Evolutionary conservation across 148 eudicot species (phyloP), one percentile per base, ranked within the genome.

Genomic region (Vaccinium vitisidaea): DNA sequence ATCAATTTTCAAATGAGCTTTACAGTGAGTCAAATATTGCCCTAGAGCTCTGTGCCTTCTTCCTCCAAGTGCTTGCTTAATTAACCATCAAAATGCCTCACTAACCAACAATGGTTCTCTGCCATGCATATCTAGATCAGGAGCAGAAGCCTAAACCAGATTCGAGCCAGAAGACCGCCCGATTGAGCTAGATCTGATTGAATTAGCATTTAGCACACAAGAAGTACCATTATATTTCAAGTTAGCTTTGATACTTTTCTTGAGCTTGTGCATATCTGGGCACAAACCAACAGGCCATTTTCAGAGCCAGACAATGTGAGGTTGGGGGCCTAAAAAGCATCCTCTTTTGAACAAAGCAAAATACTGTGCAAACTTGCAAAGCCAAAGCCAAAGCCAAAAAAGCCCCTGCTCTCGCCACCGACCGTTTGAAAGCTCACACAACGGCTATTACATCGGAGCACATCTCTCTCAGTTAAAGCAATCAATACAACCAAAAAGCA

Each of bases 371-470:
- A 27, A 27, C 30, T 27, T 27, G 30, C 30, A 27, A 27, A 27
- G 30, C 30, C 30, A 27, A 69, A 12, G 39, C 39, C 12, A 69
- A 69, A 27, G 74, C 73, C 36, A 11, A 27, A 54, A 69, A 69
- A 36, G 39, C 74, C 6, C 14, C 74, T 69, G 14, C 4, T 75
- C 52, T 10, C 79, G 21, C 30, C 55, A 75, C 53, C 16, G 53
- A 48, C 25, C 11, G n/a, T 18, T 75, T 10, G 23, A 75, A 75
- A 75, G 53, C 27, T 69, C 61, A 7, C 7, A 11, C 69, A 78
- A 84, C 77, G 82, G 75, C 77, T 79, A 65, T 54, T 52, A 50
- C 48, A 79, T 21, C 36, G 59, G 82, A 1, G 2, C 1, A 78
- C 53, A 53, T 77, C 53, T 7, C 32, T 78, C 76, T 52, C 53